These are phyloP conservation scores for Nicotiana benthamiana DNA, from an alignment of 257 asterid species.

Conservation along the genomic window DNA sequence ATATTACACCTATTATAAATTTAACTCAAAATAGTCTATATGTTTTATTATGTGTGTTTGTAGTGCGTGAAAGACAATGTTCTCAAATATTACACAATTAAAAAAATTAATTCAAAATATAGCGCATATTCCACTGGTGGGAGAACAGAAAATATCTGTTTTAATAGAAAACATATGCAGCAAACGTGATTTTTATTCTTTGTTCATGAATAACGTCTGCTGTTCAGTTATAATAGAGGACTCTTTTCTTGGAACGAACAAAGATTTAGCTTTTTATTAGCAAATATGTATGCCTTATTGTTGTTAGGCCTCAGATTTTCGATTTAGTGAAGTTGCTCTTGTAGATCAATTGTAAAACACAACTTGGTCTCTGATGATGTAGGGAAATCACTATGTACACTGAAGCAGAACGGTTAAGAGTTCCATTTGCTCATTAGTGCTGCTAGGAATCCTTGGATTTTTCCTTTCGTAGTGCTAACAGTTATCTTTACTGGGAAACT, in stretches of 20 bases:
- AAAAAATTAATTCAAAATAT: neutral
- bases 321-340: neutral
- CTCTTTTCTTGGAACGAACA: neutral
- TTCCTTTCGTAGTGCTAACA: neutral
- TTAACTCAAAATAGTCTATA: neutral
- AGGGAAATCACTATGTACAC: neutral
- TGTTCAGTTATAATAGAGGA: neutral
- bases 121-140: neutral
- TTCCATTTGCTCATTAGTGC: neutral
- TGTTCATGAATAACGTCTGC: neutral
- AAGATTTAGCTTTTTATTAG: neutral
- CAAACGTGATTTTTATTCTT: neutral
- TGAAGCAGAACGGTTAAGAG: constrained; percentile 1
- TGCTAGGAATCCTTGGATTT: neutral
- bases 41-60: neutral
- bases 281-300: neutral
- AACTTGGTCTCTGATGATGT: neutral
- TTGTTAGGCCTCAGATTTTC: neutral
- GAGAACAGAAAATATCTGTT: neutral
- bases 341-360: neutral
- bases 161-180: neutral
- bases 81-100: neutral
- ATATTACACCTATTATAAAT: neutral
- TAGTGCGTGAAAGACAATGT: neutral
- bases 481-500: neutral